Percentiles rank a stretch among this genome's conserved stretches.
These are phyloP conservation scores for Babesia bigemina DNA, from an alignment of 169 alveolate species.

Conservation along the genomic window DNA sequence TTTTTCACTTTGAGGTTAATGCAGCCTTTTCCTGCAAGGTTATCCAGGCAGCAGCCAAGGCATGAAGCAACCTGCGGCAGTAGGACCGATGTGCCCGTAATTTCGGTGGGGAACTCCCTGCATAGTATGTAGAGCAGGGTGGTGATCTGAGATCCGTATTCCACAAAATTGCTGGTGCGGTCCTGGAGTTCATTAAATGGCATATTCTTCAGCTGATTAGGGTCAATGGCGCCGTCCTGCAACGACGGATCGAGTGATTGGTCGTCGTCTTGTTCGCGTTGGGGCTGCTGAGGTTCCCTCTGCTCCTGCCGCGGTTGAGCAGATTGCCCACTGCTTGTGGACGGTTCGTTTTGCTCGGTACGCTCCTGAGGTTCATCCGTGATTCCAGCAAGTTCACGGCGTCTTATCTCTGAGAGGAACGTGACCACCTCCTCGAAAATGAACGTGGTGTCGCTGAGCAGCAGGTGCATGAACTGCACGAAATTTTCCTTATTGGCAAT, in stretches of 20 bases:
- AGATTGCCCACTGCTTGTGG: constrained; percentile 3
- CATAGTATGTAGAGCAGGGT: constrained; percentile 75
- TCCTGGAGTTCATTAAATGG: constrained; percentile 69
- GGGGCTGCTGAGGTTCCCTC: constrained; percentile 9
- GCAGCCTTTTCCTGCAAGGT: constrained; percentile 87
- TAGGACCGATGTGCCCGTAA: constrained; percentile 73
- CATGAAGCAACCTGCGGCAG: constrained; percentile 85
- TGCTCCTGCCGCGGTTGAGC: constrained; percentile 51
- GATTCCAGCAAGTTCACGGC: constrained; percentile 77
- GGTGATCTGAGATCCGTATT: constrained; percentile 75
- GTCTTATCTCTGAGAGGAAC: constrained; percentile 82
- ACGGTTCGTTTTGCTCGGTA: constrained; percentile 8
- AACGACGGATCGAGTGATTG: constrained; percentile 53
- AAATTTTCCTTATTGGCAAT: constrained; percentile 76
- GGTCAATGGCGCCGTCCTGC: constrained; percentile 68
- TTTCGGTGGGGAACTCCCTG: constrained; percentile 70
- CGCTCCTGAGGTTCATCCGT: constrained; percentile 32
- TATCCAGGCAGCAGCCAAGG: constrained; percentile 85
- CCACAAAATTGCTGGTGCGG: constrained; percentile 71
- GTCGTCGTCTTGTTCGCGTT: constrained; percentile 9
- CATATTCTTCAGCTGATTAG: constrained; percentile 60
- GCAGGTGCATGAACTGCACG: constrained; percentile 85
- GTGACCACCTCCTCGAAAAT: constrained; percentile 87
- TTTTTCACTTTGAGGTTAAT: constrained; percentile 85
- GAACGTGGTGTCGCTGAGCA: constrained; percentile 83